A percentile compares a stretch with the other conserved stretches of the same genome.
phyloP scores from a whole-genome alignment of 2,329 filamentous ascomycete genomes.

The Trematosphaeria pertusa region DNA sequence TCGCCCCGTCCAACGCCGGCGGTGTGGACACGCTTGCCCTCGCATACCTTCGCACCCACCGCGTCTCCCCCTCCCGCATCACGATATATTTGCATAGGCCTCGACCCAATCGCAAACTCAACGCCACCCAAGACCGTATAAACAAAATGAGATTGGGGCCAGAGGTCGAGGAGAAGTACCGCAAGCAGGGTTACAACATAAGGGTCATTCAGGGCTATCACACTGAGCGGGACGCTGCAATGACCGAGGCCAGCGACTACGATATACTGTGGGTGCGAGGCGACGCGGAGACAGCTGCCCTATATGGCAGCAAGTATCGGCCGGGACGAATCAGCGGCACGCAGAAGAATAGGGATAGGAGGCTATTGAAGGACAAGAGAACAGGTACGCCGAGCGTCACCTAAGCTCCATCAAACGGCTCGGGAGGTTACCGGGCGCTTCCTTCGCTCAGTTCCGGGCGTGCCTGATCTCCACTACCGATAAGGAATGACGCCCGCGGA shows the following conservation, averaged over 20 bases:
- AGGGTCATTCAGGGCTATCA: slow-evolving; percentile 14
- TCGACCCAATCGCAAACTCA: slow-evolving; percentile 7
- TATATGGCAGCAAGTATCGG: slow-evolving; percentile 15
- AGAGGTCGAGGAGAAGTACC: slow-evolving; percentile 10
- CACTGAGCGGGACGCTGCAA: slow-evolving; percentile 14
- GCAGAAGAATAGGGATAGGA: slow-evolving; percentile 18
- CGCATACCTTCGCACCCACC: slow-evolving; percentile 8
- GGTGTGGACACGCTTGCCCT: slow-evolving; percentile 15
- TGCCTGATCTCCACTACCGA: slow-evolving; percentile 7
- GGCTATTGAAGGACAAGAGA: slow-evolving; percentile 9
- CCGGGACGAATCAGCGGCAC: slow-evolving; percentile 14
- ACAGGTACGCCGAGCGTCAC: background rate
- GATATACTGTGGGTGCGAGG: slow-evolving; percentile 17
- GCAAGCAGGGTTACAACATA: slow-evolving; percentile 16
- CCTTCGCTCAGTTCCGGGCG: slow-evolving; percentile 1
- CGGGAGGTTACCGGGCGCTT: background rate
- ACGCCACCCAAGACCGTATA: slow-evolving; percentile 16
- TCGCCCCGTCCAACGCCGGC: slow-evolving; percentile 8
- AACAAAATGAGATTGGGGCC: slow-evolving; percentile 9
- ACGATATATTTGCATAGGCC: slow-evolving; percentile 13
- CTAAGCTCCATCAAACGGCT: slow-evolving; percentile 1
- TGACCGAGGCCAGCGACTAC: slow-evolving; percentile 14
- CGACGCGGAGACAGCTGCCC: slow-evolving; percentile 11
- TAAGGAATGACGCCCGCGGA: slow-evolving; percentile 4
- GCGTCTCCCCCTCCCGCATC: slow-evolving; percentile 7